Percentiles rank a stretch among this genome's conserved stretches.
phyloP scores from a whole-genome alignment of 805 yeast genomes.

The Barnettozyma sp. region DNA sequence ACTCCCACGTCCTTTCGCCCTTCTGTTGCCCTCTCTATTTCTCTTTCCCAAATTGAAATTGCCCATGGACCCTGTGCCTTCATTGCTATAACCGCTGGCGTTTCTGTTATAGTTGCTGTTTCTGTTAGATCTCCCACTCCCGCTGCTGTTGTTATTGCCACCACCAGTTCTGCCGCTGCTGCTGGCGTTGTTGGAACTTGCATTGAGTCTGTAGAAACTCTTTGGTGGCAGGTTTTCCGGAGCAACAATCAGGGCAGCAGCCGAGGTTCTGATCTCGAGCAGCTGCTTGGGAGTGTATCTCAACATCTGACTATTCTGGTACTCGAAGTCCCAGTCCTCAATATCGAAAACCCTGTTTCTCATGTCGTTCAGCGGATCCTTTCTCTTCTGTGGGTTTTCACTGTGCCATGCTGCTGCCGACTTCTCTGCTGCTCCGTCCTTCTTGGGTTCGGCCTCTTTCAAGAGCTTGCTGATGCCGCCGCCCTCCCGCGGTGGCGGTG shows the following conservation, averaged over 20 bases:
- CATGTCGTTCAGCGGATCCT: constrained; percentile 10
- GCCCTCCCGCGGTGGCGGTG: too few species aligned
- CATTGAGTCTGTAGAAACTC: constrained; percentile 18
- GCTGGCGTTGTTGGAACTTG: constrained; percentile 8
- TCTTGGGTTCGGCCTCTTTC: constrained; percentile 21
- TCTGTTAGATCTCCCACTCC: constrained; percentile 3
- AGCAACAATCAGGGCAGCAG: constrained; percentile 11
- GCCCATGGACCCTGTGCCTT: constrained; percentile 26
- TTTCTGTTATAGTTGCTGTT: constrained; percentile 7
- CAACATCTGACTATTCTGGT: constrained; percentile 6
- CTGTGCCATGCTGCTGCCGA: constrained; percentile 2
- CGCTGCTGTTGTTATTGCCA: constrained; percentile 2
- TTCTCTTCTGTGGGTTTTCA: constrained; percentile 5
- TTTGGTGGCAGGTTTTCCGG: constrained; percentile 21
- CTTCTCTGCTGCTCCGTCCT: constrained; percentile 16
- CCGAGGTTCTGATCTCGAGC: constrained; percentile 10
- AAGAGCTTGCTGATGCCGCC: constrained; percentile 22
- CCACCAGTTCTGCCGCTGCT: not conserved
- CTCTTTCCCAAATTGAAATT: constrained; percentile 22
- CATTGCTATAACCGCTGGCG: constrained; percentile 10
- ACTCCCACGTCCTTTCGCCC: constrained; percentile 13
- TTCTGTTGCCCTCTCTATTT: constrained; percentile 10
- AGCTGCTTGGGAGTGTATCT: constrained; percentile 23
- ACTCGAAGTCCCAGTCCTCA: constrained; percentile 20
- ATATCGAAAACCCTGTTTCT: constrained; percentile 12